Evolutionary conservation across 768 basidiomycete genomes (phyloP).

Genomic region (Gautieria morchelliformis): DNA sequence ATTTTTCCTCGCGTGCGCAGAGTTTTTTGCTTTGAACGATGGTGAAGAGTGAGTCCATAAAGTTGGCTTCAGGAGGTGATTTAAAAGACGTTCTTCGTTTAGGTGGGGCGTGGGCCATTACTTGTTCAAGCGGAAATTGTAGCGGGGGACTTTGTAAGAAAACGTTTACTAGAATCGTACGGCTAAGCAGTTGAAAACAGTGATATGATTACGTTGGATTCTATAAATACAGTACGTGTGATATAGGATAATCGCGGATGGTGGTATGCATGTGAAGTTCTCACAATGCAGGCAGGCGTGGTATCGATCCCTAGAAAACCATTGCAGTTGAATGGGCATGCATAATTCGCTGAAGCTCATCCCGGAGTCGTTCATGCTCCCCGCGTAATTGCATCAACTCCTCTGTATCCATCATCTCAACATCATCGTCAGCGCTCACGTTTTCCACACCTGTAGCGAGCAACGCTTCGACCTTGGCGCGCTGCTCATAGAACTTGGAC

Average conservation of each 20-base stretch:
- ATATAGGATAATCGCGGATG: not conserved
- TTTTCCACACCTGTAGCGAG: not conserved
- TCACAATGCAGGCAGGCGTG: not conserved
- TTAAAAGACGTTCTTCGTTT: not conserved
- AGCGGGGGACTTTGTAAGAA: slow-evolving; percentile 1
- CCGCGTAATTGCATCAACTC: slow-evolving; percentile 1
- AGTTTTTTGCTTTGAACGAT: slow-evolving; percentile 50
- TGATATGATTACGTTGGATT: too few species aligned
- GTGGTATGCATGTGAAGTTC: not conserved
- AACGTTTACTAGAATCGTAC: not conserved
- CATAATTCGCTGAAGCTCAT: not conserved
- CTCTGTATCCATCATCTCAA: slow-evolving; percentile 4
- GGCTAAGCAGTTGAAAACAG: not conserved
- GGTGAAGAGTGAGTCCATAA: slow-evolving; percentile 49
- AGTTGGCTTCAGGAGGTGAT: slow-evolving; percentile 12
- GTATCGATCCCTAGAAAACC: not conserved
- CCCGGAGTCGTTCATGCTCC: not conserved
- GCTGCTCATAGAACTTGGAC: slow-evolving; percentile 4
- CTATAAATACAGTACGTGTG: too few species aligned
- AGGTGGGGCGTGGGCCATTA: slow-evolving; percentile 55
- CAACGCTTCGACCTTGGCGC: slow-evolving; percentile 1
- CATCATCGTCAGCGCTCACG: not conserved
- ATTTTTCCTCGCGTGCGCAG: slow-evolving; percentile 64
- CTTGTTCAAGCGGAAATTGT: slow-evolving; percentile 33
- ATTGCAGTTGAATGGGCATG: not conserved